phyloP scores from a whole-genome alignment of 129 eudicot species.

The Flaveria trinervia region DNA sequence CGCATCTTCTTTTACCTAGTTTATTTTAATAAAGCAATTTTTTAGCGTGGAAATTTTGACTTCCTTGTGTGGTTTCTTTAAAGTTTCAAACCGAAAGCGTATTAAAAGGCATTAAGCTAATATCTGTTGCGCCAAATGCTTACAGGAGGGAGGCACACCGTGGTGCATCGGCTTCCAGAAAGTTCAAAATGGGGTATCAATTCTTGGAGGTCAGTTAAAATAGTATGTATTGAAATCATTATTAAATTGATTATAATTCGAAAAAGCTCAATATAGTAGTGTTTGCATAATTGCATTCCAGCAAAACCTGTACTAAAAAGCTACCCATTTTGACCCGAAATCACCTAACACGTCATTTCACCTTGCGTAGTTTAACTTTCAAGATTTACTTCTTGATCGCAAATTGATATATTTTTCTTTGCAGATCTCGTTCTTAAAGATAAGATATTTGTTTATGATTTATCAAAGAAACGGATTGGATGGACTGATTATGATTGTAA shows the following conservation, averaged over 20 bases:
- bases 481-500: conserved; percentile 97
- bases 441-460: conserved; percentile 80
- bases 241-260: not conserved
- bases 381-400: conserved; percentile 2
- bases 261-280: not conserved
- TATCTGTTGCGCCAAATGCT: conserved; percentile 16
- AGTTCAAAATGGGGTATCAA: conserved; percentile 66
- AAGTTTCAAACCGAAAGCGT: not conserved
- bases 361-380: not conserved
- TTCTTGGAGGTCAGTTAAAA: conserved; percentile 80
- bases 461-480: conserved; percentile 72
- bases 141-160: conserved; percentile 80
- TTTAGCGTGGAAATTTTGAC: not conserved
- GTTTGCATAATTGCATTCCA: not conserved
- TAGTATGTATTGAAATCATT: not conserved
- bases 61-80: not conserved
- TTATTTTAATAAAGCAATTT: not conserved
- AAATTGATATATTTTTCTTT: not conserved
- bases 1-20: not conserved
- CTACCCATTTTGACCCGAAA: not conserved
- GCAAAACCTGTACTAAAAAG: not conserved
- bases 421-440: conserved; percentile 94
- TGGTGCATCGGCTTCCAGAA: conserved; percentile 96
- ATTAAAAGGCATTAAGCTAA: not conserved
- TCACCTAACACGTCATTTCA: not conserved